phyloP scores from a whole-genome alignment of 306 rosid genomes.

The Lotus japonicus region DNA sequence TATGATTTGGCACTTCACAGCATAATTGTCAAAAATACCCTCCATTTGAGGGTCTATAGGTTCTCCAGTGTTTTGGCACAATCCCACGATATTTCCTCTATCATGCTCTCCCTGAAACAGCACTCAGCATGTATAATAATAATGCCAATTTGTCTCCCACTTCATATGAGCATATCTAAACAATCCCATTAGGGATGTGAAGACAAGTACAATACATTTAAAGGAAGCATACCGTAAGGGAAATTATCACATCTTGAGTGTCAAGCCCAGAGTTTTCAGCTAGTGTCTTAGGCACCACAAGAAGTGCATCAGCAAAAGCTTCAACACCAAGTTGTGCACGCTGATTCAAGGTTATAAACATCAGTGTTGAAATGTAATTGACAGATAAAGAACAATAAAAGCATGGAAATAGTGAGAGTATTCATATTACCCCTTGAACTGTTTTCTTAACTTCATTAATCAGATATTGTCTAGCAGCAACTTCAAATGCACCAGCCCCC shows the following conservation, averaged over 20 bases:
- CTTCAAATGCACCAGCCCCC: constrained; percentile 99
- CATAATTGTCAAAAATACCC: constrained; percentile 93
- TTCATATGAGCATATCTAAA: not conserved
- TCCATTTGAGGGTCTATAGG: constrained; percentile 88
- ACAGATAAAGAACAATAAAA: not conserved
- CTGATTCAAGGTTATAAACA: constrained; percentile 44
- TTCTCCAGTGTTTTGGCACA: constrained; percentile 84
- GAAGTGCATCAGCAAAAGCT: constrained; percentile 98
- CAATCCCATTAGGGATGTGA: not conserved
- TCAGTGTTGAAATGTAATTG: not conserved
- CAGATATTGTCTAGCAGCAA: constrained; percentile 87
- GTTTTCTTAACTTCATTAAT: constrained; percentile 85
- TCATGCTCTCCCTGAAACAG: constrained; percentile 86
- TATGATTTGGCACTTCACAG: constrained; percentile 90
- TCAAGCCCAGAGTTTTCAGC: constrained; percentile 97
- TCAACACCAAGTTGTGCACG: constrained; percentile 95
- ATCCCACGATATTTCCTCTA: constrained; percentile 70
- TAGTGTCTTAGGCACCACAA: constrained; percentile 92
- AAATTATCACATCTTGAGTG: constrained; percentile 85
- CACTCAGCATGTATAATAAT: constrained; percentile 1
- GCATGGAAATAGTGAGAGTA: not conserved
- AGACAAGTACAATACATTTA: not conserved
- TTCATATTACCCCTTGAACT: constrained; percentile 79
- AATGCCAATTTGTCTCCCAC: not conserved
- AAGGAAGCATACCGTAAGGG: constrained; percentile 52